These are phyloP conservation scores for Bacterosira constricta DNA, from an alignment of 108 stramenopile genomes.

Conservation along the genomic window DNA sequence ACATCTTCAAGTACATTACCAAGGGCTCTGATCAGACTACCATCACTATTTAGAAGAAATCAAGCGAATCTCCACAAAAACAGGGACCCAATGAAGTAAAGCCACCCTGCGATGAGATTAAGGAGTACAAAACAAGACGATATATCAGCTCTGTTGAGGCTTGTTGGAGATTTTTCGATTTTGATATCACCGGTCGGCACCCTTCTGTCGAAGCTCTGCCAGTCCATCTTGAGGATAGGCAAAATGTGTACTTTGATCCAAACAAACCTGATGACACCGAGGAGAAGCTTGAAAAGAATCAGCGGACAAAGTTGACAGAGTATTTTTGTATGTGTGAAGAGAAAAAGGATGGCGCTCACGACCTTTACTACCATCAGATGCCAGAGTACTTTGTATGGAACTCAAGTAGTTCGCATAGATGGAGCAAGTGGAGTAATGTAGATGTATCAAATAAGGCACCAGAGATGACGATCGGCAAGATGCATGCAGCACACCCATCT, in stretches of 20 bases:
- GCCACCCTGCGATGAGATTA: not conserved
- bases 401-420: no score
- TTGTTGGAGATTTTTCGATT: not conserved
- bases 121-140: not conserved
- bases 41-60: not conserved
- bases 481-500: no score
- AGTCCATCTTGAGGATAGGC: not conserved
- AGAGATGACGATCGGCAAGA: no score
- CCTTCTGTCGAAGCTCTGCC: not conserved
- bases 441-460: no score
- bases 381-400: no score
- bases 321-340: no score
- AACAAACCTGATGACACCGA: not conserved
- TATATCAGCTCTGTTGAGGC: not conserved
- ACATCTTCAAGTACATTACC: not conserved
- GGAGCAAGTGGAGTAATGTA: no score
- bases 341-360: no score
- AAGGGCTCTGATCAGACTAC: not conserved
- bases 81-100: not conserved
- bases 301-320: no score
- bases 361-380: no score
- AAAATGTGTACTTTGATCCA: conserved; percentile 8
- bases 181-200: not conserved
- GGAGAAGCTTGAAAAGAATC: no score
- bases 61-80: not conserved